A percentile compares a stretch with the other conserved stretches of the same genome.
phyloP scores from a whole-genome alignment of 2,329 filamentous ascomycete genomes.

The Phyllosticta citriasiana region DNA sequence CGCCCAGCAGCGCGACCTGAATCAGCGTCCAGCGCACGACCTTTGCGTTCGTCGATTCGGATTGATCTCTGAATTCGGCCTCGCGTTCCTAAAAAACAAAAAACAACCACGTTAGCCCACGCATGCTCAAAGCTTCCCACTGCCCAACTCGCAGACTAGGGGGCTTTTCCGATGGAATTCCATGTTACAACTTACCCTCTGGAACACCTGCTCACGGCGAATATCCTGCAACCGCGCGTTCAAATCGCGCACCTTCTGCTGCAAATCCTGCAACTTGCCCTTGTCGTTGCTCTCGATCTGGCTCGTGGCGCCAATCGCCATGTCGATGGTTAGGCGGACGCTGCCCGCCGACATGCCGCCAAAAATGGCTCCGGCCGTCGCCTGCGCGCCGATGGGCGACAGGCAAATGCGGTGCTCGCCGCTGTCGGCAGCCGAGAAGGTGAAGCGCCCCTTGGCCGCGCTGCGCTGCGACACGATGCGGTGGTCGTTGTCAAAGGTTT shows the following conservation, averaged over 20 bases:
- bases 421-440: constrained; percentile 88
- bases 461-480: constrained; percentile 78
- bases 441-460: constrained; percentile 66
- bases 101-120: background rate
- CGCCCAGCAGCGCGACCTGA: constrained; percentile 72
- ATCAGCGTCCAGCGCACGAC: constrained; percentile 92
- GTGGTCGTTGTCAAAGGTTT: constrained; percentile 96
- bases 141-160: background rate
- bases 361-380: constrained; percentile 62
- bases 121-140: background rate
- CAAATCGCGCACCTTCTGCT: constrained; percentile 78
- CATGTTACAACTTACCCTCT: constrained; percentile 51
- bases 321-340: constrained; percentile 75
- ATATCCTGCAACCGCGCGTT: constrained; percentile 83
- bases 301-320: constrained; percentile 90
- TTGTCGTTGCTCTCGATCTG: constrained; percentile 92
- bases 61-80: constrained; percentile 96
- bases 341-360: constrained; percentile 57
- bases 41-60: constrained; percentile 80
- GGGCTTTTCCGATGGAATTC: background rate
- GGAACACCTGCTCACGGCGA: constrained; percentile 89
- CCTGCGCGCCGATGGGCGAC: constrained; percentile 65
- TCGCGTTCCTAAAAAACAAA: constrained; percentile 65
- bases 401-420: constrained; percentile 96
- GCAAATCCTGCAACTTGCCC: constrained; percentile 82